Base-by-base conservation (phyloP, 306 rosid genomes). In the Quercus parvula region DNA sequence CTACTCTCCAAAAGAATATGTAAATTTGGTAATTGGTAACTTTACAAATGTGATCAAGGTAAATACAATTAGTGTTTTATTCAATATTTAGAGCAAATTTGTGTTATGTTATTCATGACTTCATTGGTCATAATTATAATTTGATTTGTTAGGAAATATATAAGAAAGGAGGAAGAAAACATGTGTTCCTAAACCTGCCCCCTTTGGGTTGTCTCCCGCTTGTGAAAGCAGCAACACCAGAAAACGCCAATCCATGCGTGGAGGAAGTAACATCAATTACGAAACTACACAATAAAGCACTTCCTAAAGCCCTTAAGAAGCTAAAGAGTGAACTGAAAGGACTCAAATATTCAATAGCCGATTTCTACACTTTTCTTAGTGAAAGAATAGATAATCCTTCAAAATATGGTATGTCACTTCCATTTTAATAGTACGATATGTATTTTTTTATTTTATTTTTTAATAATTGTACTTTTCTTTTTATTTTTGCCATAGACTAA, bases 121-220 rank as follows among this genome's bases (percentile, higher is more conserved):
- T 49, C 1, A 3, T 49, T 49, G 54, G 15, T 2, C 15, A 49
- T 12, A 49, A 49, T 49, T 49, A 12, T 49, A 49, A 2, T 49
- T 49, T 49, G 54, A 57, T 57, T 57, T 18, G 18, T 18, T 18
- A 57, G 63, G 63, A 57, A 57, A 57, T 57, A 57, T 57, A 57
- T 22, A 57, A 57, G 63, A 57, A n/a, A 57, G 63, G 63, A 19
- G 63, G 63, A 18, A 57, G 25, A 57, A 57, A n/a, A 57, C 19
- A 1, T 57, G 63, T 73, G 75, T 15, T 86, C 33, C 2, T 63
- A 35, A 78, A 54, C 55, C 24, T 81, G 61, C 22, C 24, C n/a
- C 83, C 87, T 70, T 22, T 62, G 27, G 83, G 79, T 17, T 80
- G 87, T 66, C 14, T 49, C 18, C 85, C 87, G 2, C 19, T 56